Conservation (phyloP, 257 asterid genomes). For the Scutellaria galericulata region DNA sequence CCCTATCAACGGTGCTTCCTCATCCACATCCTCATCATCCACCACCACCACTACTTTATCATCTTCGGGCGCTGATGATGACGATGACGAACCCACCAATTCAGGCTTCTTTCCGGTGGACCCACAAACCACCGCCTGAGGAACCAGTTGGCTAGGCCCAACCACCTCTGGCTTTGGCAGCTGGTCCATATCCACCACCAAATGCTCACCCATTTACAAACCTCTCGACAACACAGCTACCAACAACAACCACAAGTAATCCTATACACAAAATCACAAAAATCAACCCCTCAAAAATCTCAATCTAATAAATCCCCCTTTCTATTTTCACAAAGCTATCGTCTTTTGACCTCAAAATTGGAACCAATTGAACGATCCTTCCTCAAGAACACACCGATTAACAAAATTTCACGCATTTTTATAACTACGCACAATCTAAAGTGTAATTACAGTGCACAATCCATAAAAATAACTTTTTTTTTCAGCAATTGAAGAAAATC, state of each 20-base stretch:
- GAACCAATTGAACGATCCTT: slow-evolving; percentile 30
- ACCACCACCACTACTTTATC: slow-evolving; percentile 53
- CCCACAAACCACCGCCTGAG: slow-evolving; percentile 41
- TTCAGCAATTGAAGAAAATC: slow-evolving; percentile 31
- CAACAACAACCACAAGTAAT: slow-evolving; percentile 18
- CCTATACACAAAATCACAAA: slow-evolving; percentile 36
- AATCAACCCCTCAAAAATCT: slow-evolving; percentile 26
- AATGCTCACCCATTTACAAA: slow-evolving; percentile 67
- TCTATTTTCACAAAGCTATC: slow-evolving; percentile 23
- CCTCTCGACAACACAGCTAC: slow-evolving; percentile 37
- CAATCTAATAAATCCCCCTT: slow-evolving; percentile 26
- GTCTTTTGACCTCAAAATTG: slow-evolving; percentile 35
- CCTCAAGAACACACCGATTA: not conserved
- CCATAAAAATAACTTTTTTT: not conserved
- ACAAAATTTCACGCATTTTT: slow-evolving; percentile 21
- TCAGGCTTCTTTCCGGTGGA: slow-evolving; percentile 45
- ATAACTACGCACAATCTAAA: slow-evolving; percentile 17
- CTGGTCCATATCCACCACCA: slow-evolving; percentile 65
- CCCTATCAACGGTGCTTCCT: slow-evolving; percentile 64
- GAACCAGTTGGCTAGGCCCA: slow-evolving; percentile 40
- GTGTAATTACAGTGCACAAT: slow-evolving; percentile 31
- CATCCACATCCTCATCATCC: slow-evolving; percentile 54
- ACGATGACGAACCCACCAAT: slow-evolving; percentile 54
- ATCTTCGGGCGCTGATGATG: slow-evolving; percentile 41
- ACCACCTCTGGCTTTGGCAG: slow-evolving; percentile 46